phyloP scores from a whole-genome alignment of 306 rosid genomes.

The Cercis canadensis region DNA sequence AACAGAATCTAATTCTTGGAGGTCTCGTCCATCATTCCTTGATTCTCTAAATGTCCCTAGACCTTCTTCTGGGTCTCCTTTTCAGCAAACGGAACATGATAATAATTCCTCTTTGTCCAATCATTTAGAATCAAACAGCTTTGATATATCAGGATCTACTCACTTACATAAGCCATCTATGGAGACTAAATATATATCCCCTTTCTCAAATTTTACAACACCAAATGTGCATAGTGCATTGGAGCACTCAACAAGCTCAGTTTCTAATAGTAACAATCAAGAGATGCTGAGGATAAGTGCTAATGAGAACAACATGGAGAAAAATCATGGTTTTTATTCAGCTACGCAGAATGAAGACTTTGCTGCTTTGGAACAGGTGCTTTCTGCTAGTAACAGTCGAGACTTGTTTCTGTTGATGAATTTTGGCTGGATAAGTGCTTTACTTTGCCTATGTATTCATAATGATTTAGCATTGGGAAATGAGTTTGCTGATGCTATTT shows the following conservation, averaged over 20 bases:
- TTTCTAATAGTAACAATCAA: slow-evolving; percentile 40
- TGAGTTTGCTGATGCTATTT: background rate
- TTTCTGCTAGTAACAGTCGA: slow-evolving; percentile 35
- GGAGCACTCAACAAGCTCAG: slow-evolving; percentile 41
- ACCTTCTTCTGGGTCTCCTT: slow-evolving; percentile 61
- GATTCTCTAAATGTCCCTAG: slow-evolving; percentile 71
- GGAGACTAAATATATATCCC: slow-evolving; percentile 49
- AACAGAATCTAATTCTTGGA: slow-evolving; percentile 65
- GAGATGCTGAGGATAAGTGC: slow-evolving; percentile 46
- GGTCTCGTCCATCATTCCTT: slow-evolving; percentile 89
- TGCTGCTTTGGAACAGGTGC: slow-evolving; percentile 93
- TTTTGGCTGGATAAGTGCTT: slow-evolving; percentile 8
- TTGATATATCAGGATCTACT: slow-evolving; percentile 45
- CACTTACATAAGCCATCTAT: slow-evolving; percentile 51
- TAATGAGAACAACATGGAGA: slow-evolving; percentile 62
- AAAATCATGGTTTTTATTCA: slow-evolving; percentile 55
- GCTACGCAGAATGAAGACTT: slow-evolving; percentile 84
- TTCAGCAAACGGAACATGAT: slow-evolving; percentile 47
- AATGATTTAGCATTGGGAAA: slow-evolving; percentile 29
- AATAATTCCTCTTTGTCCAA: slow-evolving; percentile 50
- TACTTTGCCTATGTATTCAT: slow-evolving; percentile 11
- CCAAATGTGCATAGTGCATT: slow-evolving; percentile 45
- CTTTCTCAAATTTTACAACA: slow-evolving; percentile 47
- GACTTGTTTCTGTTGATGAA: slow-evolving; percentile 28
- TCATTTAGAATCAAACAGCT: slow-evolving; percentile 49